phyloP scores from a whole-genome alignment of 2,329 filamentous ascomycete species.

The Botrytis fragariae region DNA sequence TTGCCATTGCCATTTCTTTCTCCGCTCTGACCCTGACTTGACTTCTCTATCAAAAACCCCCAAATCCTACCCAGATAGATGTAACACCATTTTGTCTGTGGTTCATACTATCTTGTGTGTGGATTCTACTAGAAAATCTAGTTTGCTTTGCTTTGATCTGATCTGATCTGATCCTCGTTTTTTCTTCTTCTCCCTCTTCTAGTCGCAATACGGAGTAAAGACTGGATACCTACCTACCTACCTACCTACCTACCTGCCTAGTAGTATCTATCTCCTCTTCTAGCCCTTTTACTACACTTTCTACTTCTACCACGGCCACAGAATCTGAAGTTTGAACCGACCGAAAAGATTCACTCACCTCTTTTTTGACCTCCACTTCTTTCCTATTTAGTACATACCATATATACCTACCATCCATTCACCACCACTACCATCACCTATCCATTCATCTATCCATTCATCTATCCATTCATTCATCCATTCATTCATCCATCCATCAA shows the following conservation, averaged over 20 bases:
- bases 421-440: no score
- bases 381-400: neutral
- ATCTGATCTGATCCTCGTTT: neutral
- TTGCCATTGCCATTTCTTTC: neutral
- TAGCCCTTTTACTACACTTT: neutral
- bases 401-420: neutral
- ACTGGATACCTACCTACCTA: neutral
- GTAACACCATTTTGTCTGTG: neutral
- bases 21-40: no score
- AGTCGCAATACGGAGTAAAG: neutral
- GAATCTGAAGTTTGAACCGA: neutral
- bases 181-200: neutral
- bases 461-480: no score
- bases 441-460: no score
- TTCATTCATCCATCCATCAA: neutral
- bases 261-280: neutral
- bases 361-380: neutral
- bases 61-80: neutral
- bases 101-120: neutral
- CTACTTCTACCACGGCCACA: neutral
- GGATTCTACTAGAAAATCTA: neutral
- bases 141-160: neutral
- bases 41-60: neutral
- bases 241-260: neutral
- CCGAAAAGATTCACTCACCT: neutral